phyloP scores from a whole-genome alignment of 1,284 basidiomycete genomes.

The Ceratobasidium sp. region DNA sequence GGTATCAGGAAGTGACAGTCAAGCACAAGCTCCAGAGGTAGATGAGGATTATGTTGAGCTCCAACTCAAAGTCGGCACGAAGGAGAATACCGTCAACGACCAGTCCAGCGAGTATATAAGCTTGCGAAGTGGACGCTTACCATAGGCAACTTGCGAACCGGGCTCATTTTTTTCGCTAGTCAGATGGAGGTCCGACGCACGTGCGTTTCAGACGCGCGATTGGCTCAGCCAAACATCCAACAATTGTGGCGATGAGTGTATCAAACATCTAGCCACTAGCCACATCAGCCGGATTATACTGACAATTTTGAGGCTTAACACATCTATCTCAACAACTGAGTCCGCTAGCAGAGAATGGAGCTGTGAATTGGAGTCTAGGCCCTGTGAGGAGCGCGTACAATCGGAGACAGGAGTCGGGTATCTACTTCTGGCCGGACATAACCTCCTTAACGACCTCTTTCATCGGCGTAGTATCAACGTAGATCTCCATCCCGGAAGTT shows the following conservation, averaged over 20 bases:
- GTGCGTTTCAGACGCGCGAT: constrained; percentile 4
- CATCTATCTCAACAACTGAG: no score
- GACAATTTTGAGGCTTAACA: background rate
- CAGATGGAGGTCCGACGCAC: constrained; percentile 19
- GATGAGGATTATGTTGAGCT: background rate
- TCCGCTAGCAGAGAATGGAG: background rate
- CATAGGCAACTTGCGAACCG: constrained; percentile 7
- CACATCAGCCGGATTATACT: background rate
- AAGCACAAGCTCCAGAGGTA: background rate
- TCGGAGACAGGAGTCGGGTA: background rate
- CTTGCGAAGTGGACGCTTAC: background rate
- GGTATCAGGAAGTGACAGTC: no score
- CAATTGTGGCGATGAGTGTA: background rate
- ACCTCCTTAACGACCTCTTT: constrained; percentile 19
- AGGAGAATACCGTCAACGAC: background rate
- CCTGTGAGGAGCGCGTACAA: background rate
- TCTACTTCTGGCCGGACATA: background rate
- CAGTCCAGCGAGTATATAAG: background rate
- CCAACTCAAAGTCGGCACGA: background rate
- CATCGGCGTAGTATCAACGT: constrained; percentile 18
- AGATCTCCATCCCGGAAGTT: constrained; percentile 10
- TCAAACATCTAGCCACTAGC: constrained; percentile 1
- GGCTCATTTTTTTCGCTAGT: constrained; percentile 18
- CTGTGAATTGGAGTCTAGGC: background rate
- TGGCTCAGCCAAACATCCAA: background rate